A percentile compares a stretch with the other conserved stretches of the same genome.
Evolutionary conservation across 2,329 filamentous ascomycete species (phyloP).

Genomic region (Mariannaea sp.): DNA sequence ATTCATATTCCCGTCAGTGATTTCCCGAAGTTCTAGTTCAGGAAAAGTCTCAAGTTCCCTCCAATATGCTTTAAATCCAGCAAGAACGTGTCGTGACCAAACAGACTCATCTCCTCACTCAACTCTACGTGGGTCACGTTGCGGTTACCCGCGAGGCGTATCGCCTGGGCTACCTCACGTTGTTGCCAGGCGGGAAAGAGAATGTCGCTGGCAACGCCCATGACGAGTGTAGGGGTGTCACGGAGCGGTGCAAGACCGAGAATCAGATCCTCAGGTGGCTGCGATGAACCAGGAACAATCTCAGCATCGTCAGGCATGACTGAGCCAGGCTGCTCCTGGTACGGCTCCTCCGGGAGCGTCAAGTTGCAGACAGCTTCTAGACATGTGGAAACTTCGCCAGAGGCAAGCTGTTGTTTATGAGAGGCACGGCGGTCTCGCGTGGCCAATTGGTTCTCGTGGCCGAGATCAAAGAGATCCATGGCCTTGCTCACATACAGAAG

Average conservation of each 20-base stretch:
- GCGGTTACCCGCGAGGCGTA: conserved; percentile 77
- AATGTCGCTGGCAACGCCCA: conserved; percentile 95
- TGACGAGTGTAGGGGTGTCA: conserved; percentile 81
- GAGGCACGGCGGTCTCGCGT: conserved; percentile 65
- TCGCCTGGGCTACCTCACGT: conserved; percentile 84
- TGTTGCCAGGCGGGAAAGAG: conserved; percentile 99
- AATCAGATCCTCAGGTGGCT: conserved; percentile 79
- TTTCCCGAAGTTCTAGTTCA: conserved; percentile 55
- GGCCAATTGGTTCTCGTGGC: conserved; percentile 68
- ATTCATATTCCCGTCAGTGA: background rate
- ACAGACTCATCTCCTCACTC: conserved; percentile 90
- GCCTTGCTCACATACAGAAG: conserved; percentile 96
- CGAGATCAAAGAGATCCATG: conserved; percentile 97
- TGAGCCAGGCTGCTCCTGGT: conserved; percentile 75
- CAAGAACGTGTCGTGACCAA: conserved; percentile 96
- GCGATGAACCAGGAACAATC: conserved; percentile 43
- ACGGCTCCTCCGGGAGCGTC: conserved; percentile 80
- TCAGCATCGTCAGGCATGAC: conserved; percentile 41
- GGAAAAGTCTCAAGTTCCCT: conserved; percentile 77
- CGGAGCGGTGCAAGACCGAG: conserved; percentile 72
- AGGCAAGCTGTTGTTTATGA: conserved; percentile 62
- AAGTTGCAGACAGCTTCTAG: conserved; percentile 65
- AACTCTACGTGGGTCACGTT: conserved; percentile 87
- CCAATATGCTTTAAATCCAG: conserved; percentile 92
- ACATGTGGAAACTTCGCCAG: conserved; percentile 56